Evolutionary conservation across 106 monocot genomes (phyloP).

Genomic region (Platanthera guangdongensis): DNA sequence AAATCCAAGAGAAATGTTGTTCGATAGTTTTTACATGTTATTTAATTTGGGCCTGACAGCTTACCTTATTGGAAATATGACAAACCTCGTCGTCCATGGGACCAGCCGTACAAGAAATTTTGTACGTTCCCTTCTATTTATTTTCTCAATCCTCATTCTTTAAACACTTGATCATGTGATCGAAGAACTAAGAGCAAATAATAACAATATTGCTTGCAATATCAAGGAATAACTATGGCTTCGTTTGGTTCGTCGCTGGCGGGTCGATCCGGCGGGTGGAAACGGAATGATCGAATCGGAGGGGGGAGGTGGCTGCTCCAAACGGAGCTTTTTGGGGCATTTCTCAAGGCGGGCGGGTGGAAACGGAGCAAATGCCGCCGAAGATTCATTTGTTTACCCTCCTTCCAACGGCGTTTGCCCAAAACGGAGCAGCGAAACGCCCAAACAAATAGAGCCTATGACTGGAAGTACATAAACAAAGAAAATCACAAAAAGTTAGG

Average conservation of each 20-base stretch:
- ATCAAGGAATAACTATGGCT: background rate
- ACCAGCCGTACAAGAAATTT: constrained; percentile 72
- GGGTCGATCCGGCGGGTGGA: no score
- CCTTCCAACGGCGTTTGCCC: no score
- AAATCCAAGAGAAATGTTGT: constrained; percentile 63
- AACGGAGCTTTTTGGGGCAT: no score
- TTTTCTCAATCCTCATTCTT: background rate
- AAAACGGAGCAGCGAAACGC: no score
- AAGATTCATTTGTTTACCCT: no score
- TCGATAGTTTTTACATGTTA: constrained; percentile 65
- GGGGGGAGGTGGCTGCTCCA: no score
- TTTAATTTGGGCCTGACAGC: constrained; percentile 70
- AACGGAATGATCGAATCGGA: no score
- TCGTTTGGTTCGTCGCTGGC: no score
- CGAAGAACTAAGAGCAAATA: background rate
- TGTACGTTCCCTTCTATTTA: constrained; percentile 27
- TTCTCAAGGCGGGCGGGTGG: no score
- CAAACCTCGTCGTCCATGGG: constrained; percentile 71
- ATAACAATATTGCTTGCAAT: background rate
- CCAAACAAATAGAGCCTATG: no score
- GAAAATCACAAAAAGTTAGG: background rate
- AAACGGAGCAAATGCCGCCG: no score
- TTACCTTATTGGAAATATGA: constrained; percentile 83
- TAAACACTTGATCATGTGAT: background rate
- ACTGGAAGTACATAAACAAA: background rate